A percentile compares a stretch with the other conserved stretches of the same genome.
Evolutionary conservation across 2,329 filamentous ascomycete genomes (phyloP).

Genomic region (Laburnicola sp.): DNA sequence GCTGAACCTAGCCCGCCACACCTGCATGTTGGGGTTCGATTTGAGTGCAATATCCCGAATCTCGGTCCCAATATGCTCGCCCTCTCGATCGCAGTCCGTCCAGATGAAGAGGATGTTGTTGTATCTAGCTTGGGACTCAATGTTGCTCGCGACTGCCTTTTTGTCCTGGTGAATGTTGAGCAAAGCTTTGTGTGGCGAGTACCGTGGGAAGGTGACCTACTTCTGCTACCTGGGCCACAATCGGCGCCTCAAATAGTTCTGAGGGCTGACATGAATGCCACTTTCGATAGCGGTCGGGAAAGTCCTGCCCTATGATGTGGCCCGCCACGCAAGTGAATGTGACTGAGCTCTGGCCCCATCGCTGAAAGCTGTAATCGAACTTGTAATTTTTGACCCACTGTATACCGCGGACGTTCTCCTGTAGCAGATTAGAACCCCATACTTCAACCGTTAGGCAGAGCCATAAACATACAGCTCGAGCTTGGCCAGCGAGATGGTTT

Average conservation of each 20-base stretch:
- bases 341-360: slow-evolving; percentile 80
- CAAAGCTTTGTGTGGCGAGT: neutral
- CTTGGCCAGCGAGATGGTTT: slow-evolving; percentile 80
- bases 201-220: slow-evolving; percentile 48
- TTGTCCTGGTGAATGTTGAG: slow-evolving; percentile 63
- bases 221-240: slow-evolving; percentile 68
- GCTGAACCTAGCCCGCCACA: slow-evolving; percentile 89
- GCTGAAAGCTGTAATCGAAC: slow-evolving; percentile 86
- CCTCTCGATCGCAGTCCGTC: slow-evolving; percentile 98
- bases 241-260: slow-evolving; percentile 77
- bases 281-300: slow-evolving; percentile 70
- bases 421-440: neutral
- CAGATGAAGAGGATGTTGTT: slow-evolving; percentile 86
- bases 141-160: slow-evolving; percentile 79
- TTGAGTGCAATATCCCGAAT: slow-evolving; percentile 79
- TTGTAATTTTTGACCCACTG: slow-evolving; percentile 91
- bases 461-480: slow-evolving; percentile 61
- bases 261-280: slow-evolving; percentile 83
- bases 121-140: slow-evolving; percentile 73
- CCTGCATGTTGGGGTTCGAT: slow-evolving; percentile 72
- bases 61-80: slow-evolving; percentile 92
- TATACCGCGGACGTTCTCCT: slow-evolving; percentile 69
- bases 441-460: neutral
- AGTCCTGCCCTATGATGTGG: slow-evolving; percentile 81
- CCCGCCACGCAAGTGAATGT: slow-evolving; percentile 94